These are phyloP conservation scores for Puccinia coronata DNA, from an alignment of 1,284 basidiomycete genomes.

Conservation along the genomic window DNA sequence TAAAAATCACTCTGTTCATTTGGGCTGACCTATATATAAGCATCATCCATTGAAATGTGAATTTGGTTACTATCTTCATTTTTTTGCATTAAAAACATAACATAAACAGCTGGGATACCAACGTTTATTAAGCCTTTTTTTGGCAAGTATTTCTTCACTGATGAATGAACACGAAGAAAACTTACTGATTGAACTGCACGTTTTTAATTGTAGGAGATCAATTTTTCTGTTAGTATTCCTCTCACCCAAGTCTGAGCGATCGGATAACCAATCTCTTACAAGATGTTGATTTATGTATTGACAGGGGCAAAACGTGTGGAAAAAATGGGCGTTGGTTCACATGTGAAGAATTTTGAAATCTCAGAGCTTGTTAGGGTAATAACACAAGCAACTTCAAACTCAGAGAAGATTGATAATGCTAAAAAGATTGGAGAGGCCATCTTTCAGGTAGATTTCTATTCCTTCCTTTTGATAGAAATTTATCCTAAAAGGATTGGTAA, in stretches of 20 bases:
- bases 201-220: conserved; percentile 25
- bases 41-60: too few relatives aligned
- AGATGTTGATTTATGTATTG: conserved; percentile 47
- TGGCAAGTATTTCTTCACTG: conserved; percentile 50
- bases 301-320: conserved; percentile 56
- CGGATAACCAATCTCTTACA: neutral
- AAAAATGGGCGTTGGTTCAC: conserved; percentile 54
- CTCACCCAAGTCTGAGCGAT: neutral
- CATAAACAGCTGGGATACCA: conserved; percentile 52
- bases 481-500: neutral
- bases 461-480: neutral
- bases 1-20: neutral
- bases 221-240: conserved; percentile 28
- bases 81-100: neutral
- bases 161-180: neutral
- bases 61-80: too few relatives aligned
- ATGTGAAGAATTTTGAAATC: conserved; percentile 52
- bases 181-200: neutral
- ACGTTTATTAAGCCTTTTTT: conserved; percentile 57
- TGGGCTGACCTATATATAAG: too few relatives aligned
- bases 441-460: conserved; percentile 47
- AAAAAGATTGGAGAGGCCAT: conserved; percentile 55
- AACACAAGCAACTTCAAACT: conserved; percentile 52
- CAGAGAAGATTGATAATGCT: conserved; percentile 62
- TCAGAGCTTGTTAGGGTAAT: conserved; percentile 51